Base-by-base conservation (phyloP, 257 asterid species). In the Solanum peruvianum region DNA sequence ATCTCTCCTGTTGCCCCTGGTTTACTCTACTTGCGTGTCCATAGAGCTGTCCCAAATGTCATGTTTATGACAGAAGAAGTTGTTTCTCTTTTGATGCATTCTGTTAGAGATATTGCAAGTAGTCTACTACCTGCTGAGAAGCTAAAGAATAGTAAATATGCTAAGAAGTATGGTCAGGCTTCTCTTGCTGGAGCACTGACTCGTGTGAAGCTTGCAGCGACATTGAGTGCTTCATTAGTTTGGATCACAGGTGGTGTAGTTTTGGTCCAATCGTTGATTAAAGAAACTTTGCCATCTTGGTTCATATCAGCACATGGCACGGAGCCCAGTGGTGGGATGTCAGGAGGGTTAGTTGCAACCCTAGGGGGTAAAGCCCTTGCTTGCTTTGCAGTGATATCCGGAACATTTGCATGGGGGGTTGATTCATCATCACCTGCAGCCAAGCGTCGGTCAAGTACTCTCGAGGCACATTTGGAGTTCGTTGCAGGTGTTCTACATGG, bases 1-100 rank as follows among this genome's bases (percentile, higher is more conserved):
- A 89, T 95, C 60, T 89, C 95, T 60, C 95, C 99, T 5, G 97
- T 96, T 73, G 98, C 99, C 91, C 99, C 99, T 75, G 99, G 99
- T 20, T 93, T 93, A 52, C 98, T 97, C 82, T 96, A 94, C 91
- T 85, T 94, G 66, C 92, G 98, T 82, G 98, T 95, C 25, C 99
- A 96, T 85, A 94, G 98, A 60, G 95, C 98, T 73, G 96, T 96
- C 45, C 91, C 95, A 88, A 92, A 96, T 70, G 89, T 92, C 86
- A 66, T 94, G 92, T 93, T 94, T 71, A 89, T 97, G 94, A 89
- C 97, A 0, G 99, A 97, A 86, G 98, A 95, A 86, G 93, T 97
- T 9, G 93, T 97, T 41, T 90, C 98, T 31, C 92, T 94, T 42
- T 91, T 97, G 88, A 94, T 93, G 95, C 92, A 92, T 49, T 93